Percentiles rank a stretch among this genome's conserved stretches.
These are phyloP conservation scores for Cordyceps farinosa DNA, from an alignment of 2,329 filamentous ascomycete species.

Conservation along the genomic window DNA sequence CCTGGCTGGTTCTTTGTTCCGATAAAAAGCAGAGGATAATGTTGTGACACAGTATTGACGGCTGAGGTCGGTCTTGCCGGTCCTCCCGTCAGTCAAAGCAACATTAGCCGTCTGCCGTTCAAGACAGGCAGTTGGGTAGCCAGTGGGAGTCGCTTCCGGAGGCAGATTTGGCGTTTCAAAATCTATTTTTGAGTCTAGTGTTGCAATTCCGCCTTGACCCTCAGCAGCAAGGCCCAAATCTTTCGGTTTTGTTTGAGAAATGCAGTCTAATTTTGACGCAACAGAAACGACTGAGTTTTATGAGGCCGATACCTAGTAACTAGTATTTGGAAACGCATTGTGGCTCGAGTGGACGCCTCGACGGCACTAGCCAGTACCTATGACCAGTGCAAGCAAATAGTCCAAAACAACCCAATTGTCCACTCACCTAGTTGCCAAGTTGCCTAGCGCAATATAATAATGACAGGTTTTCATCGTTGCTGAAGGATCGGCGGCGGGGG, in stretches of 20 bases:
- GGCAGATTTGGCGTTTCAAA: background rate
- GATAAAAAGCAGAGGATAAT: background rate
- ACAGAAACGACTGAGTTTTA: background rate
- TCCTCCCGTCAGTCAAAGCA: background rate
- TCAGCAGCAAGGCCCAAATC: background rate
- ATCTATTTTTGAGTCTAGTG: background rate
- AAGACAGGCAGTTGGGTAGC: background rate
- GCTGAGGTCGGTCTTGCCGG: background rate
- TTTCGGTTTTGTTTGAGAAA: background rate
- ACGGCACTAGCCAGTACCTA: background rate
- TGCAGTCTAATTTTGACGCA: background rate
- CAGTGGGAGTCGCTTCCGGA: background rate
- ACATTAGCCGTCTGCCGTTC: background rate
- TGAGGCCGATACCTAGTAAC: background rate
- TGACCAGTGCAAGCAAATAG: background rate
- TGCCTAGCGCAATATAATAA: background rate
- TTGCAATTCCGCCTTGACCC: background rate
- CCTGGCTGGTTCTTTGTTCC: slow-evolving; percentile 3
- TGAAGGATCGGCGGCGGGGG: background rate
- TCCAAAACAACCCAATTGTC: background rate
- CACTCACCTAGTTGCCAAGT: background rate
- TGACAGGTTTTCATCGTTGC: background rate
- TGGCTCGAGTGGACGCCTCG: background rate
- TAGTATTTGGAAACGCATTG: background rate
- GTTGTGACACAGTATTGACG: background rate